Evolutionary conservation across 345 rosid species (phyloP), one percentile per base, ranked within the genome.

Genomic region (Citrus mangshanensis): DNA sequence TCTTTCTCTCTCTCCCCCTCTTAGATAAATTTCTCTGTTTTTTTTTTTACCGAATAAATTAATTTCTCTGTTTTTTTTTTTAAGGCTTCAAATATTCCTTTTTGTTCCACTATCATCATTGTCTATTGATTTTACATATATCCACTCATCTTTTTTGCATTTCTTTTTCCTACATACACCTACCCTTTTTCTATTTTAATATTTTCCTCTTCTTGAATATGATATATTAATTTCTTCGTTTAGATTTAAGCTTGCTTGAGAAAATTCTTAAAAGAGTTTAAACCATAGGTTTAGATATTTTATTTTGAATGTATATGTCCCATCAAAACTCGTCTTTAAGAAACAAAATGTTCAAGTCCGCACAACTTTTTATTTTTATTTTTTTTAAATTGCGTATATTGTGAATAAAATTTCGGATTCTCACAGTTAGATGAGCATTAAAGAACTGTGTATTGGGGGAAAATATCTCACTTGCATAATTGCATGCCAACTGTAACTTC

Each of bases 61-160:
- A 10, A 2, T 42, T 42, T 42, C 49, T 2, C 49, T 4, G 3
- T 78, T 76, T 76, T 22, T 35, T 32, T 46, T 70, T 35, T 76
- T 49, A 81, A 64, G 77, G 86, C 83, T 73, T 70, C 78, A 74
- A 72, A 73, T 34, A 60, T 37, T 19, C 5, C 40, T 75, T 25
- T 74, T 61, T 56, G 38, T 63, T 78, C 76, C 83, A 79, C 73
- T 65, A 24, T 60, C 27, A 7, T 42, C 49, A 12, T 34, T 28
- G 16, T 40, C 24, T 1, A 34, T 59, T 49, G 51, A 8, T 8
- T 27, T 25, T 5, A 30, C 32, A 63, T 6, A 59, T 16, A 30
- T 63, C 32, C 22, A 32, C 14, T 34, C 5, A 1, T 34, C n/a
- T n/a, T 34, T 34, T 65, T 19, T 35, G 49, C 49, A 12, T 3